Base-by-base conservation (phyloP, 805 yeast species). In the Wickerhamiella kurtzmanii region DNA sequence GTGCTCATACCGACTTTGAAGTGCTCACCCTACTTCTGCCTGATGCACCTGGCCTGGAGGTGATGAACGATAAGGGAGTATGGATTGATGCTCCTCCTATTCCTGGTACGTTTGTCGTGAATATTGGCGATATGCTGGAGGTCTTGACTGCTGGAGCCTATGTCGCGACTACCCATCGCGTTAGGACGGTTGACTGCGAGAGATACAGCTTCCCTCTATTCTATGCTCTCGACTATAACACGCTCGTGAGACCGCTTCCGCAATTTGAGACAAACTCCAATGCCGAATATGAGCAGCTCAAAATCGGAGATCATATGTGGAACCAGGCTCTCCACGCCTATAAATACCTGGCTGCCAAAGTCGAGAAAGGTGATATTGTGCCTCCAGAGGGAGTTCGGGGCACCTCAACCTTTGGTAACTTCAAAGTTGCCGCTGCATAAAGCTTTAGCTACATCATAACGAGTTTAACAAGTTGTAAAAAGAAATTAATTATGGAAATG, bases 1-100 rank as follows among this genome's bases (percentile, higher is more conserved):
- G 83, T 1, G 79, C 82, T 2, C 86, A 80, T 56, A 70, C 82
- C 48, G 87, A 80, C 35, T 75, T 69, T 56, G 52, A 50, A 39
- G 48, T 45, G 21, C 32, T 50, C 32, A 50, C 52, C 18, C 75
- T 79, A 11, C 73, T 70, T 53, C 82, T 79, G 55, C 82, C 77
- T 9, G 64, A 71, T 47, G 60, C 57, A 2, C 68, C 74, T 36
- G 76, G 80, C 1, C 63, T 77, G 35, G 78, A 77, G 53, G 80
- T 76, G 8, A 72, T 74, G 49, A 72, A 73, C 50, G 68, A 71
- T 50, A 68, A 71, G 43, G 80, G 80, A 8, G 60, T 72, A 21
- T 77, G 82, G 82, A 61, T 77, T 28, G 63, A 71, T 4, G 79
- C 76, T 8, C 71, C 73, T 1, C 75, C 77, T 22, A 55, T 72